Conservation (phyloP, 192 early-diverging fungal genomes). For the Backusella tuberculispora region DNA sequence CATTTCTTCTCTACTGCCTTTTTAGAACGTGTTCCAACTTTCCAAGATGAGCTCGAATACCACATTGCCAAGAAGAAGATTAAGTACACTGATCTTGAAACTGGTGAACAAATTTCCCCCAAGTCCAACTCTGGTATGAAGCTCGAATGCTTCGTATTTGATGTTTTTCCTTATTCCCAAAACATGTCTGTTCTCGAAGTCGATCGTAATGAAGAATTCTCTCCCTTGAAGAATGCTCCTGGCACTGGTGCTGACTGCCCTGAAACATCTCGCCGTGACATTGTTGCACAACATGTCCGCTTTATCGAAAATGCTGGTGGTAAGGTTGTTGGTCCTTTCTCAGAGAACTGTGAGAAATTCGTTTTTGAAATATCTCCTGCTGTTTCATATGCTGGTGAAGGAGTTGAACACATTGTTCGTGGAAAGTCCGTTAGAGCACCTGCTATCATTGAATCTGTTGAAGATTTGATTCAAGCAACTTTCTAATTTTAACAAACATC, state of each 20-base stretch:
- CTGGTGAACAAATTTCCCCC: conserved; percentile 73
- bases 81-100: conserved; percentile 77
- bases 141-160: conserved; percentile 98
- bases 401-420: conserved; percentile 71
- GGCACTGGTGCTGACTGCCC: conserved; percentile 86
- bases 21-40: conserved; percentile 78
- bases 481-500: too few relatives aligned
- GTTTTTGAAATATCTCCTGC: conserved; percentile 87
- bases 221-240: conserved; percentile 98
- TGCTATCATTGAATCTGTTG: conserved; percentile 38
- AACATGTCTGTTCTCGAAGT: conserved; percentile 91
- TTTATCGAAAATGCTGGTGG: conserved; percentile 88
- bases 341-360: conserved; percentile 34
- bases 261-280: conserved; percentile 89
- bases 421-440: conserved; percentile 73
- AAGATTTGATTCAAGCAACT: conserved; percentile 34
- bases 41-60: conserved; percentile 87
- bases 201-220: conserved; percentile 93
- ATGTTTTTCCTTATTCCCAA: conserved; percentile 93
- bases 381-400: conserved; percentile 93
- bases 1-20: conserved; percentile 96
- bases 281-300: conserved; percentile 83
- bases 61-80: conserved; percentile 99
- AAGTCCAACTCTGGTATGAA: conserved; percentile 93
- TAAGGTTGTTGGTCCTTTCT: conserved; percentile 48